These are phyloP conservation scores for Coniochaeta sp. DNA, from an alignment of 2,329 filamentous ascomycete species.

Conservation along the genomic window DNA sequence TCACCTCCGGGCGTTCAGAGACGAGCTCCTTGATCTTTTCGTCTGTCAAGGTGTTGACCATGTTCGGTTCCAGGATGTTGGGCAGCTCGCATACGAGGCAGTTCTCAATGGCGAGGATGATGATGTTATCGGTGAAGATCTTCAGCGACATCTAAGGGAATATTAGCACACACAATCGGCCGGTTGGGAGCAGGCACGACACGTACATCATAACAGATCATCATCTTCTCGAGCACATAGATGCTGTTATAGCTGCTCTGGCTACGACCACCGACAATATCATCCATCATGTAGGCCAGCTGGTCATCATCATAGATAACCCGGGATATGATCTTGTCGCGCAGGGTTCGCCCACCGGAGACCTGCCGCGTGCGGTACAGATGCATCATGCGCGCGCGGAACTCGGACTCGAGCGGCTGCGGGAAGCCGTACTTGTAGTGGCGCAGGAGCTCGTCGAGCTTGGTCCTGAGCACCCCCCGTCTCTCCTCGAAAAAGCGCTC, in stretches of 20 bases:
- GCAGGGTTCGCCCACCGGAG: no score
- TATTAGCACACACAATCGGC: not conserved
- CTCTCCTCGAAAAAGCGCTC: not conserved
- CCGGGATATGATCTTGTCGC: not conserved
- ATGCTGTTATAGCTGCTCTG: not conserved
- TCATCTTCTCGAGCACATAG: not conserved
- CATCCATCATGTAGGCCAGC: no score
- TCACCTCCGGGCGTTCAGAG: not conserved
- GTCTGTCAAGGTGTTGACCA: not conserved
- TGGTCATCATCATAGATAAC: not conserved
- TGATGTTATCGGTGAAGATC: not conserved
- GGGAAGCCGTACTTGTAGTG: not conserved
- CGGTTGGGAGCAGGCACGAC: not conserved
- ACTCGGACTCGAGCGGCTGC: not conserved
- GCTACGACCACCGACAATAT: no score
- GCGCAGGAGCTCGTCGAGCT: not conserved
- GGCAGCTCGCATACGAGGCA: not conserved
- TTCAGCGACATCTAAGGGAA: not conserved
- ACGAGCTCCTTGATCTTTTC: not conserved
- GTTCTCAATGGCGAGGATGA: slow-evolving; percentile 3
- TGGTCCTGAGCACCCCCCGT: not conserved
- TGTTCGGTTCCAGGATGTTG: not conserved
- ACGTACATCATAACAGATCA: not conserved
- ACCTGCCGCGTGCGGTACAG: no score
- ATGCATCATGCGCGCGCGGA: not conserved